A percentile compares a stretch with the other conserved stretches of the same genome.
These are phyloP conservation scores for Fusarium nurragi DNA, from an alignment of 2,329 filamentous ascomycete genomes.

Conservation along the genomic window DNA sequence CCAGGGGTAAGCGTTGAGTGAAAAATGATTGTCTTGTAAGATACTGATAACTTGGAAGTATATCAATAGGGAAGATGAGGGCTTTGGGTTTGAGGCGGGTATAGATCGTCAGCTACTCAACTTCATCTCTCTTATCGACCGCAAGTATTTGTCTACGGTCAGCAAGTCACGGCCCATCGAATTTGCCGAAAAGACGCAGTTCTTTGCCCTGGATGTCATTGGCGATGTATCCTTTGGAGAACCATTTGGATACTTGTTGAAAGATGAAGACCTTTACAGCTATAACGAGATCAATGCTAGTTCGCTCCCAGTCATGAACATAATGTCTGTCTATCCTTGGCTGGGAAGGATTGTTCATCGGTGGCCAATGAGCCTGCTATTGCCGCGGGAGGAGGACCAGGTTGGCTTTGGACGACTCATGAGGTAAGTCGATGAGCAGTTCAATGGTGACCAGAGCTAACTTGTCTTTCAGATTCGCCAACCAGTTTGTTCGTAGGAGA, in stretches of 20 bases:
- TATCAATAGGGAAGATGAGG: conserved; percentile 59
- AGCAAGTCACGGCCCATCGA: conserved; percentile 53
- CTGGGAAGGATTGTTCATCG: conserved; percentile 48
- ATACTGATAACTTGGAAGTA: conserved; percentile 51
- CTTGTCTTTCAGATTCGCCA: conserved; percentile 22
- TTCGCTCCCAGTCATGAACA: conserved; percentile 51
- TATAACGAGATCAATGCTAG: conserved; percentile 51
- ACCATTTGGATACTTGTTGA: conserved; percentile 58
- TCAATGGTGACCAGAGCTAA: neutral
- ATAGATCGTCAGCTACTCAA: conserved; percentile 52
- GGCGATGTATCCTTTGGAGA: conserved; percentile 60
- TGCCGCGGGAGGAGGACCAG: conserved; percentile 51
- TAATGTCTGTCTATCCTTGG: conserved; percentile 51
- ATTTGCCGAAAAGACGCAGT: conserved; percentile 58
- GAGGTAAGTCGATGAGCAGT: conserved; percentile 42
- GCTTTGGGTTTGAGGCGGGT: conserved; percentile 53
- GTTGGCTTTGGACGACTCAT: conserved; percentile 53
- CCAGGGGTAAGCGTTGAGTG: conserved; percentile 50
- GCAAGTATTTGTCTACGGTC: conserved; percentile 57
- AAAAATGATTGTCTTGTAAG: neutral
- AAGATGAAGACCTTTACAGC: conserved; percentile 56
- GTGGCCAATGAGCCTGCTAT: conserved; percentile 50
- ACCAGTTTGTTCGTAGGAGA: conserved; percentile 35
- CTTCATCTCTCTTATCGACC: conserved; percentile 57
- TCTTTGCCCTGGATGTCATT: conserved; percentile 64